phyloP scores from a whole-genome alignment of 371 early-diverging fungal genomes.

The Mortierella sp. region DNA sequence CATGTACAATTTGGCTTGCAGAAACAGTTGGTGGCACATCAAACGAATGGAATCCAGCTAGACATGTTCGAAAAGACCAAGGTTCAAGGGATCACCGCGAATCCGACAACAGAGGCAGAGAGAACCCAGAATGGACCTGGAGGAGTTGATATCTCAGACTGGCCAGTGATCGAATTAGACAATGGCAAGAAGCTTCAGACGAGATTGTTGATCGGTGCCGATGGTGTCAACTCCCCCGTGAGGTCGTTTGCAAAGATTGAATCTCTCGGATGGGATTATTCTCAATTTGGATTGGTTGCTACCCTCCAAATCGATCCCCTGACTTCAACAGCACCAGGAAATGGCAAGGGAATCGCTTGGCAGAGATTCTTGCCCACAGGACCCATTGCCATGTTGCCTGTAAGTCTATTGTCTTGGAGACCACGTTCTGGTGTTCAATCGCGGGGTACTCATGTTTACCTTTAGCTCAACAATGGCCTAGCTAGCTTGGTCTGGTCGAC shows the following conservation, averaged over 20 bases:
- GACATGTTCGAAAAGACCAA: constrained; percentile 67
- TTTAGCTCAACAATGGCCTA: constrained; percentile 64
- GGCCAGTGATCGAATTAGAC: constrained; percentile 71
- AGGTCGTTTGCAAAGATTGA: constrained; percentile 86
- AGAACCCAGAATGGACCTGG: not conserved
- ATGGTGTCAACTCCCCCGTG: constrained; percentile 91
- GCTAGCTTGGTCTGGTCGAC: constrained; percentile 95
- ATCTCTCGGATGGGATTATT: constrained; percentile 89
- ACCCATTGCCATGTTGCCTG: constrained; percentile 92
- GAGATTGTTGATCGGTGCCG: constrained; percentile 86
- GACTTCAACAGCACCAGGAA: constrained; percentile 54
- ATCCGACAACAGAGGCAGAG: constrained; percentile 9
- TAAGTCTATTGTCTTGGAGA: constrained; percentile 49
- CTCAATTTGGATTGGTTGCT: constrained; percentile 89
- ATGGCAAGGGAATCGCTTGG: constrained; percentile 71
- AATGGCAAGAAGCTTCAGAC: constrained; percentile 64
- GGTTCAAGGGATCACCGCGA: constrained; percentile 60
- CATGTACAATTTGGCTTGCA: constrained; percentile 65
- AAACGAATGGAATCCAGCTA: constrained; percentile 56
- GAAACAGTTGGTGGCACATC: constrained; percentile 60
- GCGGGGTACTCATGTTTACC: not conserved
- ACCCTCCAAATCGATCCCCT: constrained; percentile 76
- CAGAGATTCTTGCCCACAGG: constrained; percentile 96
- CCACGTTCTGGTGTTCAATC: not conserved
- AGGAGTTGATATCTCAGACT: constrained; percentile 61